Evolutionary conservation across 805 yeast genomes (phyloP).

Genomic region (Metschnikowia anglica): DNA sequence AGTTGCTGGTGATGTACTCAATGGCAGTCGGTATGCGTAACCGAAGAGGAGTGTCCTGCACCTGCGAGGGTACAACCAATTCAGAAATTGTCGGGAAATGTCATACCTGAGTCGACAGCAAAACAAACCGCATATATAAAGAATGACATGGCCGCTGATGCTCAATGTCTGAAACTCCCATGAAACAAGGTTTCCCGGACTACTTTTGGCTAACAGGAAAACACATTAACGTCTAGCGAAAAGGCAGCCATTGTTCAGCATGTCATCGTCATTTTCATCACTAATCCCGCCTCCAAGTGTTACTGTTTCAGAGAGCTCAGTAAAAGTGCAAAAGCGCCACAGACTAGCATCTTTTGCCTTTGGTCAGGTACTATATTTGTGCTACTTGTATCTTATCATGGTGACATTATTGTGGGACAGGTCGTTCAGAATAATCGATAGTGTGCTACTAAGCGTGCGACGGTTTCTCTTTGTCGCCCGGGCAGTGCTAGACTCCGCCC

Average conservation of each 20-base stretch:
- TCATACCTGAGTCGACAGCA: not conserved
- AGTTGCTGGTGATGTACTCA: not conserved
- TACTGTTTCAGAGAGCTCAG: not conserved
- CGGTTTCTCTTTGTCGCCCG: conserved; percentile 15
- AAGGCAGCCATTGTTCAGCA: not conserved
- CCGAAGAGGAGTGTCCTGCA: conserved; percentile 5
- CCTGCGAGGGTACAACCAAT: not conserved
- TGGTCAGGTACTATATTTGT: not conserved
- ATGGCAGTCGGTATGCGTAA: conserved; percentile 1
- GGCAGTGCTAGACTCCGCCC: conserved; percentile 18
- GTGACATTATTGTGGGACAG: conserved; percentile 8
- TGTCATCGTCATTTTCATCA: not conserved
- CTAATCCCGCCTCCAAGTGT: not conserved
- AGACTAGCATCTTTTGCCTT: not conserved
- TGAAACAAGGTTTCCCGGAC: not conserved
- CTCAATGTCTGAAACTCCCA: not conserved
- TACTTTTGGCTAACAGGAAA: not conserved
- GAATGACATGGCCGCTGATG: not conserved
- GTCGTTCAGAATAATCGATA: conserved; percentile 11
- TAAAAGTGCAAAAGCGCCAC: too few relatives aligned
- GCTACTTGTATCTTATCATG: conserved; percentile 10
- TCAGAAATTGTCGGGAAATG: conserved; percentile 3
- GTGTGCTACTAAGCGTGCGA: conserved; percentile 17
- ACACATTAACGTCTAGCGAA: too few relatives aligned
- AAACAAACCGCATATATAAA: not conserved